Evolutionary conservation across 306 rosid genomes (phyloP).

Genomic region (Gleditsia sinensis): DNA sequence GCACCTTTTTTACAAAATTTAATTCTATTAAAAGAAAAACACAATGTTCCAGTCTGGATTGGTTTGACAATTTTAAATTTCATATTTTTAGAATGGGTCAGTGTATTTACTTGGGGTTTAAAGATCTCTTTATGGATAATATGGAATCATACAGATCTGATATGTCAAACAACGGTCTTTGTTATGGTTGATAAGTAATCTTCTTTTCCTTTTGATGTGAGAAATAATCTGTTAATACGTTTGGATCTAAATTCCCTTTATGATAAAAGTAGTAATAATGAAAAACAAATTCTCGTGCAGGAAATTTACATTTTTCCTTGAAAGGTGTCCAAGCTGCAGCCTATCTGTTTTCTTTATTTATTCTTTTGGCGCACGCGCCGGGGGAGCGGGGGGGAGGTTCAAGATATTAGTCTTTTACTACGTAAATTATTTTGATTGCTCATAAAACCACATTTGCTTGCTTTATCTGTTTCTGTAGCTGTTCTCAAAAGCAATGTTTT

Average conservation of each 20-base stretch:
- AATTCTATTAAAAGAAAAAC: too few relatives aligned
- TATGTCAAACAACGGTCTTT: background rate
- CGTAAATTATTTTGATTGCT: background rate
- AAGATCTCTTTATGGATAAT: background rate
- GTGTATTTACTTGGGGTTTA: constrained; percentile 1
- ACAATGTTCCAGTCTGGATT: background rate
- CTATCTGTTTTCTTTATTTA: too few relatives aligned
- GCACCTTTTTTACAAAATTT: too few relatives aligned
- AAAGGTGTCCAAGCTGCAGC: background rate
- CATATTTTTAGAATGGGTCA: background rate
- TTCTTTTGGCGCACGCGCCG: too few relatives aligned
- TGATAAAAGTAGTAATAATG: background rate
- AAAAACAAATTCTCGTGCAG: background rate
- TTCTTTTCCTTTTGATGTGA: background rate
- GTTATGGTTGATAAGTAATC: background rate
- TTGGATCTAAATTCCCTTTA: background rate
- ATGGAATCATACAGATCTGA: background rate
- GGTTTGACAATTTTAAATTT: background rate
- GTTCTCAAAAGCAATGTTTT: background rate
- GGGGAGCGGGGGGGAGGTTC: background rate
- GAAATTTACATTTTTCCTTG: background rate
- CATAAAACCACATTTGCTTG: background rate
- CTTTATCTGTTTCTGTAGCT: background rate
- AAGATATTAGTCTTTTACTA: background rate
- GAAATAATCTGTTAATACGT: background rate